phyloP scores from a whole-genome alignment of 108 stramenopile species.

The Chaetoceros muelleri region DNA sequence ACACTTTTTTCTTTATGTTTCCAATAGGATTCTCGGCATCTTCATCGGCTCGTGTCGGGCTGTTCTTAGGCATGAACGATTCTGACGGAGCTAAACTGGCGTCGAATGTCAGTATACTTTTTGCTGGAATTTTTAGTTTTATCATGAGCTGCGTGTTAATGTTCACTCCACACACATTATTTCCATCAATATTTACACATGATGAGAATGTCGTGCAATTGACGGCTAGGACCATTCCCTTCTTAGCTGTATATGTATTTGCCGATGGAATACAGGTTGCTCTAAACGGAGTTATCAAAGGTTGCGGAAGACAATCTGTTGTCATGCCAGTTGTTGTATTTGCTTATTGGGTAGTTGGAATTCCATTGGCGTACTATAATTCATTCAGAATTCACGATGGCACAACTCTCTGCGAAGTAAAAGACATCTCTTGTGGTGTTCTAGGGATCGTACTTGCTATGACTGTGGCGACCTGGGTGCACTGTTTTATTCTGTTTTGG shows the following conservation, averaged over 20 bases:
- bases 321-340: conserved; percentile 41
- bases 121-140: conserved; percentile 16
- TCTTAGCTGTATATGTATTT: conserved; percentile 44
- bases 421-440: conserved; percentile 34
- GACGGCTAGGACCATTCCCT: conserved; percentile 35
- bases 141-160: conserved; percentile 25
- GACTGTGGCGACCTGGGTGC: conserved; percentile 52
- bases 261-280: conserved; percentile 56
- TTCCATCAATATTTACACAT: conserved; percentile 44
- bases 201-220: conserved; percentile 24
- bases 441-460: conserved; percentile 43
- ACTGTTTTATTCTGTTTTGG: conserved; percentile 35
- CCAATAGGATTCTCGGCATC: conserved; percentile 29
- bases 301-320: conserved; percentile 45
- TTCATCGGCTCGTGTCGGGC: conserved; percentile 39
- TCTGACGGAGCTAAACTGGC: conserved; percentile 16
- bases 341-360: conserved; percentile 50
- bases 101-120: conserved; percentile 22
- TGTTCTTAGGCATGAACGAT: conserved; percentile 28
- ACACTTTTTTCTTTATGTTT: conserved; percentile 53
- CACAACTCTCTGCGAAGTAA: conserved; percentile 8
- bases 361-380: conserved; percentile 48
- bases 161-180: conserved; percentile 28
- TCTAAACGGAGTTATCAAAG: conserved; percentile 50
- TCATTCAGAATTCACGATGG: conserved; percentile 26